phyloP scores from a whole-genome alignment of 495 filamentous ascomycete genomes.

The Neurospora africana region DNA sequence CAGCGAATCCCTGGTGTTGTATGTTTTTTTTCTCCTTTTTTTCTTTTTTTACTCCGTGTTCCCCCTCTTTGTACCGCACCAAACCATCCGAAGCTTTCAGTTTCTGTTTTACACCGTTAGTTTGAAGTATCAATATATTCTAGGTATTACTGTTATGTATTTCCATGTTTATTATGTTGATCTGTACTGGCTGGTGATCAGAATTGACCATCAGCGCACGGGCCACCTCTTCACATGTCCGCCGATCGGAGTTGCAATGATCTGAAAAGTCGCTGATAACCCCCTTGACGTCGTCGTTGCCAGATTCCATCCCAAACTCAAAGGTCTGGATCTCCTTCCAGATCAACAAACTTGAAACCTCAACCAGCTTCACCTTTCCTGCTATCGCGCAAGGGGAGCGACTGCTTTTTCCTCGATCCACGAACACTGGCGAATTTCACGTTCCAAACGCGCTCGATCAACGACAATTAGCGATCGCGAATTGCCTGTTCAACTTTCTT shows the following conservation, averaged over 20 bases:
- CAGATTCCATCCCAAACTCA: neutral
- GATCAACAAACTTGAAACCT: neutral
- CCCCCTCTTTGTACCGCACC: too few relatives aligned
- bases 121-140: too few relatives aligned
- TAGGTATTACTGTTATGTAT: too few relatives aligned
- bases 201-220: neutral
- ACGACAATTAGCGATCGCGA: neutral
- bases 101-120: too few relatives aligned
- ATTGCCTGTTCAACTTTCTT: neutral
- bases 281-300: neutral
- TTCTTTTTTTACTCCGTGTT: too few relatives aligned
- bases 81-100: too few relatives aligned
- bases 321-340: neutral
- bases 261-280: neutral
- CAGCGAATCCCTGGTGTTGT: constrained; percentile 39
- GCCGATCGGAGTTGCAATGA: neutral
- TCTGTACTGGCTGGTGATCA: rapidly evolving
- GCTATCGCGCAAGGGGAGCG: neutral
- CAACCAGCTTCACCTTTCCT: neutral
- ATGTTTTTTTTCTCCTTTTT: constrained; percentile 7
- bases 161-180: too few relatives aligned
- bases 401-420: neutral
- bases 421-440: neutral
- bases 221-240: neutral
- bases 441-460: neutral